A percentile compares a stretch with the other conserved stretches of the same genome.
Conservation (phyloP, 441 rosid genomes). For the Jatropha podagrica region DNA sequence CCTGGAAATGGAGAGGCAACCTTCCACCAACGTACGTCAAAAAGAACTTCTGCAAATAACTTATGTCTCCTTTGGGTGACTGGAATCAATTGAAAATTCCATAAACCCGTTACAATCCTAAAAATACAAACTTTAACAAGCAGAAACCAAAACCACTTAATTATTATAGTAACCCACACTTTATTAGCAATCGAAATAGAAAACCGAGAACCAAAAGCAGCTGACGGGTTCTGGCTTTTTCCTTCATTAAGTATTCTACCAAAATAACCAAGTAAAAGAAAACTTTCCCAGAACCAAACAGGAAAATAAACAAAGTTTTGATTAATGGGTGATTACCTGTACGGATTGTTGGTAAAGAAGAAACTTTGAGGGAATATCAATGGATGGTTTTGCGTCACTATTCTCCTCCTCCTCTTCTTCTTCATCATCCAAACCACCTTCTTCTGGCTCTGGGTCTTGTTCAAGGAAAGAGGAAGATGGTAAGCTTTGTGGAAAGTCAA, state of each 20-base stretch:
- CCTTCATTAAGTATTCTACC: not conserved
- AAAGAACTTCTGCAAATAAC: conserved; percentile 87
- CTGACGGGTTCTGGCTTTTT: not conserved
- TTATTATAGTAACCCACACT: not conserved
- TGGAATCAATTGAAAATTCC: conserved; percentile 34
- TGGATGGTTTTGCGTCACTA: conserved; percentile 27
- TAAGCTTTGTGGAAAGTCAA: conserved; percentile 13
- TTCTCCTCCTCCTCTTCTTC: conserved; percentile 29
- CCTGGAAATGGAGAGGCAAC: conserved; percentile 80
- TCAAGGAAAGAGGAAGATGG: conserved; percentile 31
- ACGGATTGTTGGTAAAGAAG: conserved; percentile 77
- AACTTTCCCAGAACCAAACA: conserved; percentile 11
- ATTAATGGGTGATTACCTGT: conserved; percentile 41
- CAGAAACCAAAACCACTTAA: not conserved
- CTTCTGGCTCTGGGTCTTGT: conserved; percentile 27
- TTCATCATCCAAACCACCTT: conserved; percentile 30
- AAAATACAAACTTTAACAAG: not conserved
- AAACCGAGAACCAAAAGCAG: not conserved
- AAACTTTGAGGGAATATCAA: conserved; percentile 67
- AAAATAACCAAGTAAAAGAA: too few species aligned
- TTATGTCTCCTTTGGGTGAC: conserved; percentile 96
- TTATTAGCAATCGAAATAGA: not conserved
- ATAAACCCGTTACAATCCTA: conserved; percentile 10
- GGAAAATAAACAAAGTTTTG: not conserved
- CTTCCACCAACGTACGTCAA: conserved; percentile 79